These are phyloP conservation scores for Citeromyces nyonsensis DNA, from an alignment of 805 yeast genomes.

Conservation along the genomic window DNA sequence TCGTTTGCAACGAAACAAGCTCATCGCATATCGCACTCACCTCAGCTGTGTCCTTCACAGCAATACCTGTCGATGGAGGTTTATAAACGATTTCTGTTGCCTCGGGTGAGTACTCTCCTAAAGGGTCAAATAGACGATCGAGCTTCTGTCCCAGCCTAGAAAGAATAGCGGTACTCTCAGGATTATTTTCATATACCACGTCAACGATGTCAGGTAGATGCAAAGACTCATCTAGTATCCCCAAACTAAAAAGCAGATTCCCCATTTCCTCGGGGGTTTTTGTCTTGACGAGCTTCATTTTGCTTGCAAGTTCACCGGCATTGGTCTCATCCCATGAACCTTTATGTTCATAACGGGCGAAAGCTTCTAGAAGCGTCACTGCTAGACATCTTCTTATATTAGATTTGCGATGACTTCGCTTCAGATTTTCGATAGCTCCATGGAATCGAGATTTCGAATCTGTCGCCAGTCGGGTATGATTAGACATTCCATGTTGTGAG, in stretches of 20 bases:
- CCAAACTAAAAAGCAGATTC: slow-evolving; percentile 30
- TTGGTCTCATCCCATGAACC: slow-evolving; percentile 58
- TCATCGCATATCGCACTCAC: slow-evolving; percentile 48
- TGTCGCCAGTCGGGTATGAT: slow-evolving; percentile 41
- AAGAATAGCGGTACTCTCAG: slow-evolving; percentile 67
- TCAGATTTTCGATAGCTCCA: slow-evolving; percentile 64
- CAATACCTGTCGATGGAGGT: slow-evolving; percentile 28
- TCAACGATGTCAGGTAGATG: slow-evolving; percentile 45
- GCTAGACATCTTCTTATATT: slow-evolving; percentile 68
- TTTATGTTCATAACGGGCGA: slow-evolving; percentile 7
- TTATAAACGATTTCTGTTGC: slow-evolving; percentile 56
- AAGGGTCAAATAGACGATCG: slow-evolving; percentile 80
- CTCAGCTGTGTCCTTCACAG: slow-evolving; percentile 11
- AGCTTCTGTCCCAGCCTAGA: slow-evolving; percentile 70
- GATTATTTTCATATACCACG: slow-evolving; percentile 48
- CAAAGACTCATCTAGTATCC: slow-evolving; percentile 34
- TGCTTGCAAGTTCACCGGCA: slow-evolving; percentile 69
- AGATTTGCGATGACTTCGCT: slow-evolving; percentile 27
- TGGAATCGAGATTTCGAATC: slow-evolving; percentile 50
- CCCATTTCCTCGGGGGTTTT: slow-evolving; percentile 47
- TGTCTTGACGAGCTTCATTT: slow-evolving; percentile 37
- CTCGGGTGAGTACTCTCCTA: slow-evolving; percentile 87
- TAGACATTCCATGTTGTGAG: slow-evolving; percentile 36
- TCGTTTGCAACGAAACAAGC: slow-evolving; percentile 54
- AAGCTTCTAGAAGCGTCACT: slow-evolving; percentile 53